Percentiles rank a stretch among this genome's conserved stretches.
phyloP scores from a whole-genome alignment of 352 stramenopile genomes.

The Globisporangium ultimum region DNA sequence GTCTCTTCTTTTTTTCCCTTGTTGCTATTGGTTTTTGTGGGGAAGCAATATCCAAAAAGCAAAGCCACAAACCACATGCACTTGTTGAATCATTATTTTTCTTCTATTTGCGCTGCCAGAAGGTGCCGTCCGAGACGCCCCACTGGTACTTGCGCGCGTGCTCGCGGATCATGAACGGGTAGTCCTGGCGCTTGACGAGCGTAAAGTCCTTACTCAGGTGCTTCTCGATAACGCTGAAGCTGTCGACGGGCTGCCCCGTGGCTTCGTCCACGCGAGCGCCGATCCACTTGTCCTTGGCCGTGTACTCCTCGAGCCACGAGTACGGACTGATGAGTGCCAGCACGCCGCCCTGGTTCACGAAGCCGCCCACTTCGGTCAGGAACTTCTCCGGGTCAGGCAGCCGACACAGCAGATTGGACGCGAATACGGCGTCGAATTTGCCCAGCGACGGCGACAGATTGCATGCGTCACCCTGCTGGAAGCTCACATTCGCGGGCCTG shows the following conservation, averaged over 20 bases:
- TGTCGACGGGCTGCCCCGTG: constrained; percentile 49
- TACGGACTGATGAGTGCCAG: constrained; percentile 96
- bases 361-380: constrained; percentile 73
- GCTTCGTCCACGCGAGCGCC: constrained; percentile 39
- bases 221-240: constrained; percentile 59
- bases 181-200: constrained; percentile 75
- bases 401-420: constrained; percentile 95
- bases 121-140: constrained; percentile 86
- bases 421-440: constrained; percentile 94
- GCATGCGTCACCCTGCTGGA: constrained; percentile 94
- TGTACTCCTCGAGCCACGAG: constrained; percentile 97
- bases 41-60: too few relatives aligned
- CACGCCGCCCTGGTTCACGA: constrained; percentile 91
- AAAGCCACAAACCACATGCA: neutral
- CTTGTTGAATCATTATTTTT: too few relatives aligned
- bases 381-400: constrained; percentile 92
- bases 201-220: constrained; percentile 67
- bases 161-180: constrained; percentile 92
- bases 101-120: constrained; percentile 74
- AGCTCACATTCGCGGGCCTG: constrained; percentile 69
- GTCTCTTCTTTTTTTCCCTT: too few relatives aligned
- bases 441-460: constrained; percentile 70
- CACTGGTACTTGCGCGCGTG: constrained; percentile 92
- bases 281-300: constrained; percentile 87
- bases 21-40: too few relatives aligned